Percentiles rank a stretch among this genome's conserved stretches.
Evolutionary conservation across 75 land plant species (phyloP).

Genomic region (Picea glauca): DNA sequence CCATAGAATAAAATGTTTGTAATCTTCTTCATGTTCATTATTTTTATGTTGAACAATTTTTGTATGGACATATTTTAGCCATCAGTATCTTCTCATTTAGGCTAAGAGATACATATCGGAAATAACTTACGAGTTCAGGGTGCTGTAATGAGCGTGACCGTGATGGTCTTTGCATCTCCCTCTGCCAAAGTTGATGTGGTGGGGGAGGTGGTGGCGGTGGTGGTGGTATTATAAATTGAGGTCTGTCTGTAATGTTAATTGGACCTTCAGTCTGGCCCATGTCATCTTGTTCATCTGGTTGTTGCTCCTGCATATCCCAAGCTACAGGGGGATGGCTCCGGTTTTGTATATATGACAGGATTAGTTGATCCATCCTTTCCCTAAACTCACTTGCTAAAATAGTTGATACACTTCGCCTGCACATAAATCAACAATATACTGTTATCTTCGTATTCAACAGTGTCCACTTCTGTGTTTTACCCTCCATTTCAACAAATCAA

Average conservation of each 20-base stretch:
- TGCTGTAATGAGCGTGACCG: slow-evolving; percentile 52
- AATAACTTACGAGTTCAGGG: slow-evolving; percentile 44
- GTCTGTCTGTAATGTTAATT: slow-evolving; percentile 36
- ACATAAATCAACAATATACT: slow-evolving; percentile 11
- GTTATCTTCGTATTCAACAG: background rate
- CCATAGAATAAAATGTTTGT: background rate
- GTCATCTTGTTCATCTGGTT: slow-evolving; percentile 36
- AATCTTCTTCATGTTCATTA: background rate
- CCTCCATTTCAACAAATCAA: background rate
- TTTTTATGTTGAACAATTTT: background rate
- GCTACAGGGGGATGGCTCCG: slow-evolving; percentile 63
- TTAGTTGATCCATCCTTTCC: slow-evolving; percentile 79
- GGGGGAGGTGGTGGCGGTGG: too few species aligned
- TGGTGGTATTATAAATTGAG: too few species aligned
- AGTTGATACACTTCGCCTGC: slow-evolving; percentile 91
- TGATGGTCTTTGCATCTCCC: too few species aligned
- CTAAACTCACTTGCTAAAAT: slow-evolving; percentile 95
- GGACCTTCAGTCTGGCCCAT: slow-evolving; percentile 29
- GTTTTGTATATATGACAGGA: slow-evolving; percentile 81
- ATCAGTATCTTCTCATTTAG: background rate
- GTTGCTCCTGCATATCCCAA: slow-evolving; percentile 53
- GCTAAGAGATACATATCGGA: background rate
- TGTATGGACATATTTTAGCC: background rate
- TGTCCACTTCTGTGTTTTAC: background rate
- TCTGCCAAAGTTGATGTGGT: too few species aligned